These are phyloP conservation scores for Populus tomentosa DNA, from an alignment of 441 rosid genomes.

Conservation along the genomic window DNA sequence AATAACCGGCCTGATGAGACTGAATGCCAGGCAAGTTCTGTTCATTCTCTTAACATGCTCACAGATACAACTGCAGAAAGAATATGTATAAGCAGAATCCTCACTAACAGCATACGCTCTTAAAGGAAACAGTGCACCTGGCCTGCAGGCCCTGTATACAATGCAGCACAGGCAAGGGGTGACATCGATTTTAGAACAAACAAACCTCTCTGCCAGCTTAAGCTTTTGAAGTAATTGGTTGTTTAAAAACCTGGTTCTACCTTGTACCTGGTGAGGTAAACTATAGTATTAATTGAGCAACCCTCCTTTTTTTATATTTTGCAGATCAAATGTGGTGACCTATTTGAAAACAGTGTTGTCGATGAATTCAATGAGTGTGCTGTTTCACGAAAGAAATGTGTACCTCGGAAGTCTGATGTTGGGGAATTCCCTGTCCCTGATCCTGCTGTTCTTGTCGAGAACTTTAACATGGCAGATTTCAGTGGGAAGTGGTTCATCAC, in stretches of 20 bases:
- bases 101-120: neutral
- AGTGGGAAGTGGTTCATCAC: constrained; percentile 84
- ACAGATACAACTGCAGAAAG: neutral
- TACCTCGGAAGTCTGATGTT: constrained; percentile 76
- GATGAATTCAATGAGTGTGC: constrained; percentile 96
- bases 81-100: neutral
- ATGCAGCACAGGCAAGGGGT: neutral
- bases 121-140: neutral
- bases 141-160: neutral
- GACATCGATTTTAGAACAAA: neutral
- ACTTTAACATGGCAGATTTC: constrained; percentile 71
- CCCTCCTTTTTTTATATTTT: too few relatives aligned
- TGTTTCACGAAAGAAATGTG: constrained; percentile 85
- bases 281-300: constrained; percentile 3
- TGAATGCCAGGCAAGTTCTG: constrained; percentile 79
- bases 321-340: neutral
- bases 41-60: constrained; percentile 1
- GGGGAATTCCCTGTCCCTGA: constrained; percentile 91
- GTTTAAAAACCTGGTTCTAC: neutral
- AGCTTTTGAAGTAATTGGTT: neutral
- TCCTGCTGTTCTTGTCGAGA: constrained; percentile 68
- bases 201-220: neutral
- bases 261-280: constrained; percentile 4
- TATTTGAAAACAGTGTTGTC: constrained; percentile 58
- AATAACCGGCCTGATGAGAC: constrained; percentile 92